Base-by-base conservation (phyloP, 176 grass and related monocot genomes). In the Juncus inflexus region DNA sequence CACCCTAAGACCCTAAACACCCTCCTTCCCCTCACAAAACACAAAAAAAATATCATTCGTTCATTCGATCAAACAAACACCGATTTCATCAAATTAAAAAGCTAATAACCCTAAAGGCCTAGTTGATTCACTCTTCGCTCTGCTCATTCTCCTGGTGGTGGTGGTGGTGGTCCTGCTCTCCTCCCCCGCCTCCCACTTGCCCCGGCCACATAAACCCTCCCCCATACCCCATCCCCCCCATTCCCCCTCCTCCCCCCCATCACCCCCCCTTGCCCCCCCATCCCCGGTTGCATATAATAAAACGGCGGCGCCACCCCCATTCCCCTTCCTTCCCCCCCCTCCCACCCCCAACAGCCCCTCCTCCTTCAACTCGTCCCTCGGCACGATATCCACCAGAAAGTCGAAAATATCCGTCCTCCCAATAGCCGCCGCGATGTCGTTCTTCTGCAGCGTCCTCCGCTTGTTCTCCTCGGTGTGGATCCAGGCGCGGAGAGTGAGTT, bases 401-500 rank as follows among this genome's bases (percentile, higher is more conserved):
- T 91, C 88, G 11, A 81, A 87, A 55, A 81, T 76, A 52, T 87
- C 88, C 39, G 62, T 84, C 3, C 62, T 40, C 2, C 37, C 69
- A 39, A 84, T 74, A 0, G 70, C 80, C 0, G 88, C 80, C 1
- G 75, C 15, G 10, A 91, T 75, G 3, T 81, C 80, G 35, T 78
- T 84, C 74, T 78, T 73, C 80, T 87, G 88, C 42, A 87, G 50
- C 3, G 80, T 87, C 36, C 77, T 68, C 55, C 83, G 76, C 70
- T 73, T 91, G 62, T 68, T 73, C 65, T 76, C 80, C 37, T 79
- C 77, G 3, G 78, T 78, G 53, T 86, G 77, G 50, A 75, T 79
- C 87, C 83, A 78, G 0, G 83, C 42, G 12, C 83, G 72, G 49
- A 83, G 64, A 0, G 89, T 91, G 12, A 91, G 75, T 62, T 92